Conservation (phyloP, 345 rosid species). For the Populus tremula region DNA sequence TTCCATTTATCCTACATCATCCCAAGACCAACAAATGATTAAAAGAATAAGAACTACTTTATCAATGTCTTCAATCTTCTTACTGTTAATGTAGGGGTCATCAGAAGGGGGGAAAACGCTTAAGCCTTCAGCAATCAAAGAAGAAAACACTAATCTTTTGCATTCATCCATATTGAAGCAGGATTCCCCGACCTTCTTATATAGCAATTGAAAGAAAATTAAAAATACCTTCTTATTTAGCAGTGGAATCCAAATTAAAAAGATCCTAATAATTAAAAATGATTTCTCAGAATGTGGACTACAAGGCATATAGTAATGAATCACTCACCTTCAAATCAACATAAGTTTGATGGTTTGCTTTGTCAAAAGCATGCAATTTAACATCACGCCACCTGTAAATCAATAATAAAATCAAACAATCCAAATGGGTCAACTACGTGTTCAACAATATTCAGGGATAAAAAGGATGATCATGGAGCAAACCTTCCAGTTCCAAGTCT, state of each 20-base stretch:
- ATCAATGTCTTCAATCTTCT: background rate
- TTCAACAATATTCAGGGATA: background rate
- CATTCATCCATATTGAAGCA: too few species aligned
- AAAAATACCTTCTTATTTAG: too few species aligned
- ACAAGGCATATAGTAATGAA: background rate
- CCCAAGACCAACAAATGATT: background rate
- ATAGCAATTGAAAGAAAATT: too few species aligned
- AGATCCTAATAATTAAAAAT: too few species aligned
- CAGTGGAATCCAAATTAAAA: too few species aligned
- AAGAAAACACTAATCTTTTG: too few species aligned
- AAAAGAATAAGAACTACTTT: background rate
- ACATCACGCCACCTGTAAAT: constrained; percentile 32
- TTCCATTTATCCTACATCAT: constrained; percentile 35
- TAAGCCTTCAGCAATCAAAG: too few species aligned
- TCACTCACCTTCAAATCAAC: constrained; percentile 34
- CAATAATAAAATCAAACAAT: background rate
- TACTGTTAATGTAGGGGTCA: too few species aligned
- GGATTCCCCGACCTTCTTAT: too few species aligned
- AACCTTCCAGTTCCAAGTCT: constrained; percentile 43
- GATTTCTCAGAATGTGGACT: background rate
- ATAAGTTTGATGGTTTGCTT: constrained; percentile 30
- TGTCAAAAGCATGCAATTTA: constrained; percentile 31
- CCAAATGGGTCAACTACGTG: background rate
- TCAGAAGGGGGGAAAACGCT: too few species aligned
- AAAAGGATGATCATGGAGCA: background rate